A percentile compares a stretch with the other conserved stretches of the same genome.
Conservation (phyloP, 2,329 filamentous ascomycete genomes). For the Fusarium agapanthi region DNA sequence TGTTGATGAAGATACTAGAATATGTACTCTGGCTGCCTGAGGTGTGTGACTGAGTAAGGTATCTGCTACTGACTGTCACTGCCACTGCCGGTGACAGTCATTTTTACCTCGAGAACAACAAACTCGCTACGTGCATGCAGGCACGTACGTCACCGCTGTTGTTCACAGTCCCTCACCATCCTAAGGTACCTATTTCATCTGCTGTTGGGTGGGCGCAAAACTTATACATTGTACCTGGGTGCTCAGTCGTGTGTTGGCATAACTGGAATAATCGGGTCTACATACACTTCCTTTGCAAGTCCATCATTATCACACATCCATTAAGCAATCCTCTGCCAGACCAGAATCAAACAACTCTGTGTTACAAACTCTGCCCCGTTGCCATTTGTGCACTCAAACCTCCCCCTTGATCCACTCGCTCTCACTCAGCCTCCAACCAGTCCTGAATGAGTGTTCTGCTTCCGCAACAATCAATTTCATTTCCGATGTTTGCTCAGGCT, state of each 20-base stretch:
- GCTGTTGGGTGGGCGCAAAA: not conserved
- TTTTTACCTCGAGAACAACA: not conserved
- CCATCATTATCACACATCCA: not conserved
- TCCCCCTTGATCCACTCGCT: conserved; percentile 23
- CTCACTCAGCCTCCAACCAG: conserved; percentile 26
- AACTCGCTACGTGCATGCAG: not conserved
- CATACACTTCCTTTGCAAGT: not conserved
- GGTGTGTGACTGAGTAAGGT: not conserved
- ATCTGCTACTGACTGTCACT: not conserved
- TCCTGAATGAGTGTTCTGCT: conserved; percentile 11
- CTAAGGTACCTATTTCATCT: not conserved
- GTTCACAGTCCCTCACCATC: not conserved
- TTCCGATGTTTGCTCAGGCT: not conserved
- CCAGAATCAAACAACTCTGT: not conserved
- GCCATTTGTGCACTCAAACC: not conserved
- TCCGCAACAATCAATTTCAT: not conserved
- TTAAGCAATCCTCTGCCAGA: not conserved
- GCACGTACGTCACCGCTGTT: not conserved
- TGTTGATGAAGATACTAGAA: not conserved
- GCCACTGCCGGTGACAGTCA: not conserved
- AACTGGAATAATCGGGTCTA: not conserved
- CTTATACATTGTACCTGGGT: not conserved
- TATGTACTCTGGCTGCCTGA: not conserved
- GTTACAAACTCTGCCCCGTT: not conserved
- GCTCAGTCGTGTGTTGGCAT: not conserved